These are phyloP conservation scores for Sphagnum fallax DNA, from an alignment of 228 moss, liverwort and hornwort species.

Conservation along the genomic window DNA sequence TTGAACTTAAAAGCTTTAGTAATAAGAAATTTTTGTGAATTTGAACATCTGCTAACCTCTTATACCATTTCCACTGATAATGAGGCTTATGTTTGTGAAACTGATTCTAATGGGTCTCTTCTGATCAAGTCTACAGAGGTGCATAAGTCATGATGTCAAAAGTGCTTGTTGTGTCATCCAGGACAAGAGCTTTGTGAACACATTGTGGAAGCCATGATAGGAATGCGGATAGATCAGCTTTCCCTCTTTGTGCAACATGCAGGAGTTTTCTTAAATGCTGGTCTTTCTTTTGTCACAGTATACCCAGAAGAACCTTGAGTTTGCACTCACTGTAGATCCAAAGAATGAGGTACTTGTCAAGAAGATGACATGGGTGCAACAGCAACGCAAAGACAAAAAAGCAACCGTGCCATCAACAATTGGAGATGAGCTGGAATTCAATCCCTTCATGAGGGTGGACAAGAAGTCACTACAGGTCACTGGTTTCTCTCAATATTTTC, in stretches of 20 bases:
- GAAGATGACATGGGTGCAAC: conserved; percentile 47
- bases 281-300: conserved; percentile 16
- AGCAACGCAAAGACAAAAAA: conserved; percentile 26
- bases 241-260: not conserved
- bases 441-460: conserved; percentile 58
- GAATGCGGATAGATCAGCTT: not conserved
- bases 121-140: no score
- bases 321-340: conserved; percentile 45
- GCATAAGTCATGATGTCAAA: no score
- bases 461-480: conserved; percentile 34
- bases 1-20: no score
- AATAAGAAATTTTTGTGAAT: no score
- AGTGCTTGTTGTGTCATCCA: no score
- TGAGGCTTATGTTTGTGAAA: no score
- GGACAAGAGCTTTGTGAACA: no score
- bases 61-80: no score
- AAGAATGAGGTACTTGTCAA: conserved; percentile 30
- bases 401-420: conserved; percentile 50
- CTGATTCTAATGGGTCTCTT: no score
- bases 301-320: conserved; percentile 43
- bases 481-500: not conserved
- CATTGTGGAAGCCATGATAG: no score
- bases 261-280: not conserved
- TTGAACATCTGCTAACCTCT: no score
- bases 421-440: conserved; percentile 49